Evolutionary conservation across 305 asterid species (phyloP).

Genomic region (Striga hermonthica): DNA sequence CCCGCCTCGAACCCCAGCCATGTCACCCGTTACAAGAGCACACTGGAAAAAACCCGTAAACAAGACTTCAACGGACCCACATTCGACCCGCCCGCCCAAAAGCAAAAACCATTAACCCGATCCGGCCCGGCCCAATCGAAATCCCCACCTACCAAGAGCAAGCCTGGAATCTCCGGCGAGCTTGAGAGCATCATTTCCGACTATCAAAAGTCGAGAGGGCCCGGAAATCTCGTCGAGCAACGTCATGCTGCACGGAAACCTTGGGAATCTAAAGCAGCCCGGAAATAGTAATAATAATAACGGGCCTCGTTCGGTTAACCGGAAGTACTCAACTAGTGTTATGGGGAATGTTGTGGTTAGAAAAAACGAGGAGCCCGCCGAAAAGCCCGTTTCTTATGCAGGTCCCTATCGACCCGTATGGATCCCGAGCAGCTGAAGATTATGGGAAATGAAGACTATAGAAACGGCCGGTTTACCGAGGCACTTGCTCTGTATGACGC

Average conservation of each 20-base stretch:
- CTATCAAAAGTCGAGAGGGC: slow-evolving; percentile 52
- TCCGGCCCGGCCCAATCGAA: slow-evolving; percentile 51
- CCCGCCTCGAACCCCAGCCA: background rate
- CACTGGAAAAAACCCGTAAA: too few relatives aligned
- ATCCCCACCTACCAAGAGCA: slow-evolving; percentile 34
- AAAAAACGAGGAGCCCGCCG: slow-evolving; percentile 45
- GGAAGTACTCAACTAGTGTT: slow-evolving; percentile 41
- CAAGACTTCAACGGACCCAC: slow-evolving; percentile 33
- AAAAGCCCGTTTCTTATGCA: slow-evolving; percentile 56
- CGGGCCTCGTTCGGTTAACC: slow-evolving; percentile 30
- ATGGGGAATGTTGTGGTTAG: too few relatives aligned
- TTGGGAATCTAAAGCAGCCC: slow-evolving; percentile 65
- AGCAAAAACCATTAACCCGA: slow-evolving; percentile 46
- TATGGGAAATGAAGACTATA: slow-evolving; percentile 87
- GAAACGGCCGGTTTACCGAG: slow-evolving; percentile 86
- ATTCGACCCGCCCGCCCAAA: too few relatives aligned
- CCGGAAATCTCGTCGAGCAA: slow-evolving; percentile 54
- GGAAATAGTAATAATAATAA: slow-evolving; percentile 38
- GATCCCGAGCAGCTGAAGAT: slow-evolving; percentile 89
- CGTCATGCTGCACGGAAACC: slow-evolving; percentile 53
- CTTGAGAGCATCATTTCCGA: slow-evolving; percentile 69
- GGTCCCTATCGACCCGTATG: slow-evolving; percentile 82
- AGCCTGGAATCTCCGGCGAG: slow-evolving; percentile 64
- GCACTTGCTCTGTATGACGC: slow-evolving; percentile 86
- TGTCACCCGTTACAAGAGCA: too few relatives aligned